Base-by-base conservation (phyloP, 2,329 filamentous ascomycete species). In the Sclerotinia spermophila region DNA sequence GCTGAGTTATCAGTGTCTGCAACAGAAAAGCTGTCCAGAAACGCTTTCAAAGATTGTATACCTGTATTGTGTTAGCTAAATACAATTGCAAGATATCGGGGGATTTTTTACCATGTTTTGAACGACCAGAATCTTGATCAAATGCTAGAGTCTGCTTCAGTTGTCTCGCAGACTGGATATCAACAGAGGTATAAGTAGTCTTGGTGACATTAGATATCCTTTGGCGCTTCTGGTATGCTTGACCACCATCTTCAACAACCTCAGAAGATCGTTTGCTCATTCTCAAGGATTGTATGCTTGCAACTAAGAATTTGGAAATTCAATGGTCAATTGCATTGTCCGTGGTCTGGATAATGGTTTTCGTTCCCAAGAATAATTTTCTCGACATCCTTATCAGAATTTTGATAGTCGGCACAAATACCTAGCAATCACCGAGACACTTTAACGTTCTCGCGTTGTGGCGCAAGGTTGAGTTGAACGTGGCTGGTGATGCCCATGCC, bases 131-230 rank as follows among this genome's bases (percentile, higher is more conserved):
- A 79, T 93, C 89, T 80, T 93, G 91, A 74, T 91, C 85, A 77
- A 94, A 94, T 69, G 84, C 81, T 55, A 96, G 84, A 59, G 93
- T 83, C 72, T 89, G 85, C 77, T 86, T 86, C 72, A 96, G 83
- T 78, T 96, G 91, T 67, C 87, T 85, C 73, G 86, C 85, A 51
- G 88, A 88, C 64, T 84, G 82, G 61, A 92, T 84, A 74, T 90
- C 88, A 17, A 85, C 86, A 2, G 87, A 71, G 38, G 61, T 38
- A 58, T 30, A 62, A 55, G 61, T 44, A 33, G 71, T 64, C 21
- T 87, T 86, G 1, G 84, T 80, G 71, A 88, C 85, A 73, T 88
- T 74, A 33, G 74, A 74, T 44, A 79, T 75, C 61, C 77, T 80
- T 70, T 79, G 79, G 30, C 79, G 78, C 71, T 80, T 80, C 30